phyloP scores from a whole-genome alignment of 2,329 filamentous ascomycete genomes.

The Pyricularia sp. region DNA sequence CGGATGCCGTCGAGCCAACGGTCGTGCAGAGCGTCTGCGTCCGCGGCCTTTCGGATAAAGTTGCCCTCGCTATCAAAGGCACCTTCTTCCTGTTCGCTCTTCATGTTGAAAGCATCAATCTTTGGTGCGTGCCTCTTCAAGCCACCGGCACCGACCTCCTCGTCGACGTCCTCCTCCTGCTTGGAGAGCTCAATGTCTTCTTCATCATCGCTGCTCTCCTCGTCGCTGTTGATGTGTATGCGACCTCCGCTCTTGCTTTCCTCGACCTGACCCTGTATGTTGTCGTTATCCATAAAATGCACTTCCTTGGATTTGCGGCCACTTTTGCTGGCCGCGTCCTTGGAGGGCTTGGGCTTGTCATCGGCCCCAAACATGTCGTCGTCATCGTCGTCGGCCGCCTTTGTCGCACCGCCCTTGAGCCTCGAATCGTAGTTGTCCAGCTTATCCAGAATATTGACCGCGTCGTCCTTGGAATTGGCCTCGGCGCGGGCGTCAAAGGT shows the following conservation, averaged over 20 bases:
- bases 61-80: slow-evolving; percentile 87
- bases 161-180: slow-evolving; percentile 68
- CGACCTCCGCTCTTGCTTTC: slow-evolving; percentile 66
- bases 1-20: slow-evolving; percentile 85
- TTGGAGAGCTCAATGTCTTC: slow-evolving; percentile 68
- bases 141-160: slow-evolving; percentile 81
- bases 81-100: slow-evolving; percentile 81
- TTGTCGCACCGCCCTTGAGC: slow-evolving; percentile 21
- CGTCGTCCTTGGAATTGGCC: slow-evolving; percentile 32
- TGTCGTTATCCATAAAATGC: slow-evolving; percentile 44
- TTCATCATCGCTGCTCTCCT: slow-evolving; percentile 48
- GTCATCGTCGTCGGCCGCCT: slow-evolving; percentile 43
- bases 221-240: slow-evolving; percentile 50
- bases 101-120: slow-evolving; percentile 94
- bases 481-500: slow-evolving; percentile 72
- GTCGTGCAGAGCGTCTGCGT: slow-evolving; percentile 87
- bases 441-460: slow-evolving; percentile 40
- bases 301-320: slow-evolving; percentile 57
- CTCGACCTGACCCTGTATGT: slow-evolving; percentile 73
- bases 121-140: slow-evolving; percentile 91
- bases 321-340: slow-evolving; percentile 15
- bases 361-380: slow-evolving; percentile 74
- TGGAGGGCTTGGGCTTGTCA: slow-evolving; percentile 30
- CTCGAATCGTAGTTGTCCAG: slow-evolving; percentile 44
- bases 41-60: slow-evolving; percentile 78